Percentiles rank a stretch among this genome's conserved stretches.
Conservation (phyloP, 2,329 filamentous ascomycete genomes). For the Fusarium fracticaudum region DNA sequence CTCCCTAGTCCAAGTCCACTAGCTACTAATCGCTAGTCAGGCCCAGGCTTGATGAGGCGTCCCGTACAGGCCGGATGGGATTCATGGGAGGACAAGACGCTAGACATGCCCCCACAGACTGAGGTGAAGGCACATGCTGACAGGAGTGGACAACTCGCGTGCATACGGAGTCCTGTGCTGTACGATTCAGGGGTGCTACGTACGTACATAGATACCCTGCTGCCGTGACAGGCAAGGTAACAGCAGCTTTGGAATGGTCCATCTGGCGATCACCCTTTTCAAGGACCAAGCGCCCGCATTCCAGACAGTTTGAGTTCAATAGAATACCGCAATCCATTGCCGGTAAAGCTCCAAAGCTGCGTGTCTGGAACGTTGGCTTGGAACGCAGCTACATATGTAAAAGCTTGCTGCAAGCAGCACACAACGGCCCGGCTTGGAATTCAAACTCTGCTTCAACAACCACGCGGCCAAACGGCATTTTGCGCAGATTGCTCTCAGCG, state of each 20-base stretch:
- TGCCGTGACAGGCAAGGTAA: constrained; percentile 15
- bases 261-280: constrained; percentile 7
- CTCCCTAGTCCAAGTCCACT: background rate
- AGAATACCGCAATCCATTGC: background rate
- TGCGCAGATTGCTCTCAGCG: constrained; percentile 12
- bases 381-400: constrained; percentile 20
- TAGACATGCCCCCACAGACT: constrained; percentile 4
- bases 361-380: constrained; percentile 2
- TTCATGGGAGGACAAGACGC: constrained; percentile 11
- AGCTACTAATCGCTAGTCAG: background rate
- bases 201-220: background rate
- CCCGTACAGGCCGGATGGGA: constrained; percentile 6
- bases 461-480: constrained; percentile 3
- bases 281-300: constrained; percentile 18
- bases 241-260: constrained; percentile 10
- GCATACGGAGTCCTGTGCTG: constrained; percentile 5
- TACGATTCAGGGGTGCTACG: constrained; percentile 31
- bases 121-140: constrained; percentile 9
- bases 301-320: constrained; percentile 13
- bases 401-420: constrained; percentile 7
- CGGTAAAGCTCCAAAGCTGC: background rate
- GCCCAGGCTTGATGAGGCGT: constrained; percentile 23
- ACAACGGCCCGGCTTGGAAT: constrained; percentile 5
- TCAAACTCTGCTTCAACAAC: background rate
- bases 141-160: constrained; percentile 24